Conservation (phyloP, 2,329 filamentous ascomycete species). For the Thelonectria rubi region DNA sequence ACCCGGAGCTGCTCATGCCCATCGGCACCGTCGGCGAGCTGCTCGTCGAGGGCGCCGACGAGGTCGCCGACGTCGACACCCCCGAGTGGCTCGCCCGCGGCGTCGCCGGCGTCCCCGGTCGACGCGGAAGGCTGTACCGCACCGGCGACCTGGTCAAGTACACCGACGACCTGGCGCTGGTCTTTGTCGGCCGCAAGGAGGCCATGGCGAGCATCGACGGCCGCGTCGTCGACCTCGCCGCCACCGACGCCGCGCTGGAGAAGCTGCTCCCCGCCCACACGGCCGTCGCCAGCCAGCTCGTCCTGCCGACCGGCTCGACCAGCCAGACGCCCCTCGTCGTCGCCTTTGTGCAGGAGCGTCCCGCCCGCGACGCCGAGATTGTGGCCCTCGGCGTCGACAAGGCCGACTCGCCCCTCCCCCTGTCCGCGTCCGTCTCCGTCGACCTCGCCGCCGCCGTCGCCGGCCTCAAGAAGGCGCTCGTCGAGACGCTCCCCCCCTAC, state of each 20-base stretch:
- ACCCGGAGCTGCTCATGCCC: conserved; percentile 40
- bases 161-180: conserved; percentile 33
- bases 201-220: conserved; percentile 37
- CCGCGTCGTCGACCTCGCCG: conserved; percentile 38
- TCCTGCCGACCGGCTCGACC: conserved; percentile 30
- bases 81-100: conserved; percentile 40
- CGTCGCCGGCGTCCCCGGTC: conserved; percentile 24
- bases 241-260: conserved; percentile 36
- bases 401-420: conserved; percentile 13
- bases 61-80: conserved; percentile 22
- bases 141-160: conserved; percentile 42
- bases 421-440: conserved; percentile 28
- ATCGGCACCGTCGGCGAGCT: conserved; percentile 49
- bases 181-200: conserved; percentile 38
- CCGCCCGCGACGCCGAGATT: neutral
- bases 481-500: conserved; percentile 40
- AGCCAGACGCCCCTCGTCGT: conserved; percentile 37
- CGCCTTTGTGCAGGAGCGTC: conserved; percentile 30
- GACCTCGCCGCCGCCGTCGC: conserved; percentile 35
- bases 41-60: conserved; percentile 46
- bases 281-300: conserved; percentile 29
- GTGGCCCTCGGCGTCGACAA: conserved; percentile 26
- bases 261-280: conserved; percentile 31
- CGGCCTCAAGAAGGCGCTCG: conserved; percentile 39
- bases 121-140: conserved; percentile 36